These are phyloP conservation scores for Neofusicoccum umdonicola DNA, from an alignment of 2,329 filamentous ascomycete species.

Conservation along the genomic window DNA sequence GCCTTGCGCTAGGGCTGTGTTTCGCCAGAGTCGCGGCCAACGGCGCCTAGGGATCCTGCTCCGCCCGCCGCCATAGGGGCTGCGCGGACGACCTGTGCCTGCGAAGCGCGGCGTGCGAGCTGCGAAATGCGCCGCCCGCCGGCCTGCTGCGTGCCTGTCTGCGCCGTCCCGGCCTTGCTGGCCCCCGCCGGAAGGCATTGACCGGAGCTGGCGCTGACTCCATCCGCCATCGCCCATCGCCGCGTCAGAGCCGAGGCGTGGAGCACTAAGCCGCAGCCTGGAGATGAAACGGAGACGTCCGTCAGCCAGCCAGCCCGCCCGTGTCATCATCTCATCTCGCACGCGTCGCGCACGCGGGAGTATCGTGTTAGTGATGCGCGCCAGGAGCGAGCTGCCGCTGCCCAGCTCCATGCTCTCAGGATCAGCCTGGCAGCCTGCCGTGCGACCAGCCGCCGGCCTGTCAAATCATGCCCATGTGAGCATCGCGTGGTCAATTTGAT, in stretches of 20 bases:
- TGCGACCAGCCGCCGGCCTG: constrained; percentile 2
- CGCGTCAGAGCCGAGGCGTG: neutral
- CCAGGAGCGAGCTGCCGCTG: neutral
- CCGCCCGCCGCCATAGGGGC: neutral
- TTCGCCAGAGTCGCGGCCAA: constrained; percentile 7
- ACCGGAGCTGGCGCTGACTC: too few relatives aligned
- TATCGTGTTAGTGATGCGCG: neutral
- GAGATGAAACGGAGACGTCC: constrained; percentile 2
- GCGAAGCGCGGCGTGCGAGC: too few relatives aligned
- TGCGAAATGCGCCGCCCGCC: neutral
- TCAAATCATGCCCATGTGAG: constrained; percentile 14
- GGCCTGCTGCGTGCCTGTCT: neutral
- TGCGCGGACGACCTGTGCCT: too few relatives aligned
- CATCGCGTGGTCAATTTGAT: constrained; percentile 11
- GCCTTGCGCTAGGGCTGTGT: constrained; percentile 11
- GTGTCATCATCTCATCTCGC: neutral
- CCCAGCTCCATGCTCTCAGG: constrained; percentile 3
- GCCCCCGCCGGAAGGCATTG: neutral
- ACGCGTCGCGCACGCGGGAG: neutral
- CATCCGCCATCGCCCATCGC: neutral
- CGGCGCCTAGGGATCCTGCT: neutral
- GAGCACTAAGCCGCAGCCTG: constrained; percentile 1
- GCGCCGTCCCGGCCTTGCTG: neutral
- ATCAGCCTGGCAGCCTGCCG: constrained; percentile 1
- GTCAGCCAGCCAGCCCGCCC: neutral